A percentile compares a stretch with the other conserved stretches of the same genome.
Evolutionary conservation across 1,284 basidiomycete species (phyloP).

Genomic region (Apiotrichum gracile): DNA sequence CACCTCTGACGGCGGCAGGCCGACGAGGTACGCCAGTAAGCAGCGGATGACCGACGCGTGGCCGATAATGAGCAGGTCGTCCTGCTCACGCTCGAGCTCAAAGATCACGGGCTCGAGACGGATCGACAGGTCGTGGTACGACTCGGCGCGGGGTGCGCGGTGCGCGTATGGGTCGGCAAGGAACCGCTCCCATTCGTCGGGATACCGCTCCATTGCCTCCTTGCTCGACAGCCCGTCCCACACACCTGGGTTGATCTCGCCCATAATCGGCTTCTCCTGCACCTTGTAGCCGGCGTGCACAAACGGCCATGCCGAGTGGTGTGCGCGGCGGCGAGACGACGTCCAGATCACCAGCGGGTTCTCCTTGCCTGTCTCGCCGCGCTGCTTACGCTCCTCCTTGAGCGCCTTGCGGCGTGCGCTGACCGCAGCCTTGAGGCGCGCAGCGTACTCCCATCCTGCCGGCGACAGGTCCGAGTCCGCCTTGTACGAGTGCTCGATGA

Average conservation of each 20-base stretch:
- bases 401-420: slow-evolving; percentile 59
- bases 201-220: slow-evolving; percentile 82
- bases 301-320: slow-evolving; percentile 96
- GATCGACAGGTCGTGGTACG: slow-evolving; percentile 80
- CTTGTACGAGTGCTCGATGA: slow-evolving; percentile 98
- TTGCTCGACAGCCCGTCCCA: slow-evolving; percentile 92
- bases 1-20: slow-evolving; percentile 91
- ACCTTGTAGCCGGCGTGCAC: slow-evolving; percentile 67
- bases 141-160: slow-evolving; percentile 84
- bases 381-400: slow-evolving; percentile 58
- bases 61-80: slow-evolving; percentile 71
- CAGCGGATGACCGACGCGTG: slow-evolving; percentile 97
- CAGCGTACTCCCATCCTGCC: slow-evolving; percentile 90
- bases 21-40: slow-evolving; percentile 83
- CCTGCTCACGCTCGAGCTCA: slow-evolving; percentile 71
- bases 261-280: slow-evolving; percentile 90
- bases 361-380: slow-evolving; percentile 50
- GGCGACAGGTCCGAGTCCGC: slow-evolving; percentile 95
- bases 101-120: slow-evolving; percentile 76
- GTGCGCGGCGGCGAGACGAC: slow-evolving; percentile 81
- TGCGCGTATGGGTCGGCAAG: slow-evolving; percentile 89
- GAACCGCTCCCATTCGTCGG: slow-evolving; percentile 90
- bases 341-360: slow-evolving; percentile 88
- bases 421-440: slow-evolving; percentile 77
- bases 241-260: slow-evolving; percentile 89